These are phyloP conservation scores for Ganoderma lucidum DNA, from an alignment of 1,284 basidiomycete species.

Conservation along the genomic window DNA sequence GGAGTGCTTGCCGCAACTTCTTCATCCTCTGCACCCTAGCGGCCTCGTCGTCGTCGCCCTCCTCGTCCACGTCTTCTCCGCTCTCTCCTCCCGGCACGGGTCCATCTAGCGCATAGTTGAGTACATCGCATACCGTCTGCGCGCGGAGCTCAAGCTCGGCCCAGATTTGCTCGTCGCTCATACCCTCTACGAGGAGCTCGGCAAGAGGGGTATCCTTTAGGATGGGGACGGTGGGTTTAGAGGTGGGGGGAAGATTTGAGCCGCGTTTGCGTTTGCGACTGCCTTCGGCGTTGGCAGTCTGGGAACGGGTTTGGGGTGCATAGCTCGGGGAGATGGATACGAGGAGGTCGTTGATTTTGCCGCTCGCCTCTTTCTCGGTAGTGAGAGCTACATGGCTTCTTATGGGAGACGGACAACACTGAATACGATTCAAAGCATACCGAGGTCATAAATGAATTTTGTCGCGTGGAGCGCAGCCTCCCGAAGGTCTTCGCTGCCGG, in stretches of 20 bases:
- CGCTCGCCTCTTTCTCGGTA: slow-evolving; percentile 70
- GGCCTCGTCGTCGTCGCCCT: slow-evolving; percentile 47
- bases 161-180: slow-evolving; percentile 93
- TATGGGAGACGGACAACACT: not conserved
- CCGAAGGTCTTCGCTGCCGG: slow-evolving; percentile 64
- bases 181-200: slow-evolving; percentile 81
- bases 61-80: slow-evolving; percentile 46
- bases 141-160: slow-evolving; percentile 87
- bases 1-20: slow-evolving; percentile 36
- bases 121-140: slow-evolving; percentile 69
- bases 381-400: slow-evolving; percentile 54
- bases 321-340: slow-evolving; percentile 66
- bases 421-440: slow-evolving; percentile 52
- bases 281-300: slow-evolving; percentile 47
- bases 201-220: slow-evolving; percentile 79
- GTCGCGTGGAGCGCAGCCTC: slow-evolving; percentile 70
- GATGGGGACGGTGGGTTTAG: slow-evolving; percentile 43
- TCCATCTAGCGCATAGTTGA: slow-evolving; percentile 65
- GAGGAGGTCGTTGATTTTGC: slow-evolving; percentile 75
- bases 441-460: slow-evolving; percentile 84
- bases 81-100: slow-evolving; percentile 40
- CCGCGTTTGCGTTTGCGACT: slow-evolving; percentile 52
- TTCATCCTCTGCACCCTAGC: slow-evolving; percentile 41
- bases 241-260: slow-evolving; percentile 42
- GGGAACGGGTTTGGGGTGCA: slow-evolving; percentile 78